Evolutionary conservation across 177 flowering plant genomes (phyloP).

Genomic region (Vitis hybrid): DNA sequence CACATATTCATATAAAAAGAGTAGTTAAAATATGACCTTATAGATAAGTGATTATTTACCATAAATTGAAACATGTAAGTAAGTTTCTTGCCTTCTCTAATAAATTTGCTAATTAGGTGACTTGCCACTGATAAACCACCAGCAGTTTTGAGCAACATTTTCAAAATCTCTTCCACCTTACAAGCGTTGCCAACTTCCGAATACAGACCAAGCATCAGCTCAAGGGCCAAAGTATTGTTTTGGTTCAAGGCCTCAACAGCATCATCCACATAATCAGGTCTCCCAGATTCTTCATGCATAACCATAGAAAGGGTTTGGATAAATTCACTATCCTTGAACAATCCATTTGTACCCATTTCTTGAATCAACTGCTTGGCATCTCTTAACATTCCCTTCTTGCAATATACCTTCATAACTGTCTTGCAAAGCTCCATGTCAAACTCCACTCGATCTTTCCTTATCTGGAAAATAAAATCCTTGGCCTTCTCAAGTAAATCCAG

Average conservation of each 20-base stretch:
- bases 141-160: conserved; percentile 40
- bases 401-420: conserved; percentile 58
- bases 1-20: no score
- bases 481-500: conserved; percentile 61
- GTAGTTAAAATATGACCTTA: neutral
- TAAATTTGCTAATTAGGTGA: conserved; percentile 52
- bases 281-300: conserved; percentile 32
- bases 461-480: conserved; percentile 45
- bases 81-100: conserved; percentile 53
- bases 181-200: conserved; percentile 32
- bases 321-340: conserved; percentile 33
- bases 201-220: conserved; percentile 54
- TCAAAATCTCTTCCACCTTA: conserved; percentile 39
- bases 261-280: conserved; percentile 25
- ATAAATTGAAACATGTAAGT: neutral
- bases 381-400: conserved; percentile 64
- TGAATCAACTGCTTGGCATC: conserved; percentile 57
- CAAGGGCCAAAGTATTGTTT: conserved; percentile 53
- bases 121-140: conserved; percentile 51
- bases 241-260: conserved; percentile 23
- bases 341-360: conserved; percentile 36
- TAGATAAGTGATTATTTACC: neutral
- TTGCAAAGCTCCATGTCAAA: conserved; percentile 72
- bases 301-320: conserved; percentile 42
- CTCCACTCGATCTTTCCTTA: conserved; percentile 51